Conservation (phyloP, 306 rosid genomes). For the Clitoria ternatea region DNA sequence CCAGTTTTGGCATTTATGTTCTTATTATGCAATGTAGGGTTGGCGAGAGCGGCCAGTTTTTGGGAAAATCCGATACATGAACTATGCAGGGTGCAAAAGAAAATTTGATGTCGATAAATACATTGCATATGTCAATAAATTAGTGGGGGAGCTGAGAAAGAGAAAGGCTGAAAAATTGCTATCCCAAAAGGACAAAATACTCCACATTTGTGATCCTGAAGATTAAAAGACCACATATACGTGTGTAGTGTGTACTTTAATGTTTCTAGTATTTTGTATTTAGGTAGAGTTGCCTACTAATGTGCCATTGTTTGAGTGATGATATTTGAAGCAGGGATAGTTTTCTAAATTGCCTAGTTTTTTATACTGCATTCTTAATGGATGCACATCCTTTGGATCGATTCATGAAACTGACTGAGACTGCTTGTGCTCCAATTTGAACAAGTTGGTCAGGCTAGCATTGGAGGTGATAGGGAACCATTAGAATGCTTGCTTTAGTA, state of each 20-base stretch:
- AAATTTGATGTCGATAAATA: constrained; percentile 84
- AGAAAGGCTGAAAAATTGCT: constrained; percentile 51
- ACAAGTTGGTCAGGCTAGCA: not conserved
- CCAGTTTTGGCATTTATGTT: not conserved
- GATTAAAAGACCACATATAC: not conserved
- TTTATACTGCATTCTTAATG: not conserved
- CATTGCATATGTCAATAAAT: constrained; percentile 50
- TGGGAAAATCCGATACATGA: constrained; percentile 95
- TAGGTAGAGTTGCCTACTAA: not conserved
- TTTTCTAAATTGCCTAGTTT: not conserved
- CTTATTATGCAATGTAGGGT: constrained; percentile 49
- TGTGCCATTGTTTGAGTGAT: not conserved
- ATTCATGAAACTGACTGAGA: not conserved
- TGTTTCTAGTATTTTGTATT: constrained; percentile 1
- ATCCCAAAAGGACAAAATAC: constrained; percentile 45
- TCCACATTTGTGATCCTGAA: constrained; percentile 5
- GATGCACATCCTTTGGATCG: not conserved
- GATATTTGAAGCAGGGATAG: not conserved
- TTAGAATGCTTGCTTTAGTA: not conserved
- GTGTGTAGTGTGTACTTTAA: not conserved
- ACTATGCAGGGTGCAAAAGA: constrained; percentile 90
- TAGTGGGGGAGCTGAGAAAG: constrained; percentile 57
- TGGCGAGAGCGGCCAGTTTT: constrained; percentile 81
- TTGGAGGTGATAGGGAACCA: not conserved
- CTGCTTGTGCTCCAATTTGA: not conserved